These are phyloP conservation scores for Cyclotella cryptica DNA, from an alignment of 108 stramenopile genomes.

Conservation along the genomic window DNA sequence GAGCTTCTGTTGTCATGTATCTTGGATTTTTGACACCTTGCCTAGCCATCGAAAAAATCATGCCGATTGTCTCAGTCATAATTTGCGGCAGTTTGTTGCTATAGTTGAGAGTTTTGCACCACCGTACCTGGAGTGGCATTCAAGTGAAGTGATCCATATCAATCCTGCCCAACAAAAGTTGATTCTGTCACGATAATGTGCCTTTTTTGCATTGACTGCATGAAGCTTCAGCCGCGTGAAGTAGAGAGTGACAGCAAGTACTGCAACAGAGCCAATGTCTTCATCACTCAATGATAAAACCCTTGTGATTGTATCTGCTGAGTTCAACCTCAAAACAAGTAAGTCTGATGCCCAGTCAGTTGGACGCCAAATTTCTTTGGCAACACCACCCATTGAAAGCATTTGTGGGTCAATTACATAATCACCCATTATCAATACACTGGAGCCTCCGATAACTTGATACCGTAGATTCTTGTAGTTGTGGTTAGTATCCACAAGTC, in stretches of 20 bases:
- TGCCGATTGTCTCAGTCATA: slow-evolving; percentile 10
- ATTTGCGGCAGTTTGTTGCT: background rate
- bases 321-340: background rate
- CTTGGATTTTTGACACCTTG: slow-evolving; percentile 3
- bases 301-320: too few relatives aligned
- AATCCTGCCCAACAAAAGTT: background rate
- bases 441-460: slow-evolving; percentile 1
- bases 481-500: slow-evolving; percentile 23
- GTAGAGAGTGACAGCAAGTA: background rate
- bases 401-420: slow-evolving; percentile 7
- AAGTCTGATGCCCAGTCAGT: slow-evolving; percentile 4
- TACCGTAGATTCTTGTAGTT: slow-evolving; percentile 19
- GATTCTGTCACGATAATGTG: background rate
- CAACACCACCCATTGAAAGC: background rate
- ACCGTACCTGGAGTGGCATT: background rate
- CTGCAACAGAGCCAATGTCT: background rate
- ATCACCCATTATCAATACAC: slow-evolving; percentile 11
- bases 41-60: background rate
- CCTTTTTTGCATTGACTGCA: slow-evolving; percentile 16
- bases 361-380: slow-evolving; percentile 5
- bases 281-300: too few relatives aligned
- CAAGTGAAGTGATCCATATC: slow-evolving; percentile 7
- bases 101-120: background rate
- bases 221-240: background rate
- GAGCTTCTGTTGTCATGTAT: slow-evolving; percentile 4